These are phyloP conservation scores for Venturia oleaginea DNA, from an alignment of 2,329 filamentous ascomycete species.

Conservation along the genomic window DNA sequence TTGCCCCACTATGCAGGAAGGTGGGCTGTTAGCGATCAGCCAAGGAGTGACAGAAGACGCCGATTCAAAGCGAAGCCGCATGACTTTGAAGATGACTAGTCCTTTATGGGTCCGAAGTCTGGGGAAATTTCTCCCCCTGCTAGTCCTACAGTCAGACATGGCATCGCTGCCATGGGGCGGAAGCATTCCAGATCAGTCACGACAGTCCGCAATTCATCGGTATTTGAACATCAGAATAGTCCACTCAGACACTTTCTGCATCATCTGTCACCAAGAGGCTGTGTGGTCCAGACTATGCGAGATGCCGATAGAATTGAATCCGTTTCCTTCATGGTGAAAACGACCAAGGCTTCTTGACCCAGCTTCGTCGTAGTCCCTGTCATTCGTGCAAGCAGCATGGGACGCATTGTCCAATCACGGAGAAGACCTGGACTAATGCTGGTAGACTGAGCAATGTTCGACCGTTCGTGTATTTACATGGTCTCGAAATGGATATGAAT, in stretches of 20 bases:
- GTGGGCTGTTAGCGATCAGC: slow-evolving; percentile 3
- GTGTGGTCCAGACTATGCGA: neutral
- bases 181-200: slow-evolving; percentile 1
- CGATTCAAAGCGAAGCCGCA: slow-evolving; percentile 3
- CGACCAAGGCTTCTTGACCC: neutral
- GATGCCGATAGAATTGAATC: neutral
- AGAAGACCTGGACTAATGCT: neutral
- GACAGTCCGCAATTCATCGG: neutral
- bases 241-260: no score
- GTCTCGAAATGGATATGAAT: neutral
- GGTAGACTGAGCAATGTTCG: neutral
- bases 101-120: neutral
- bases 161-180: neutral
- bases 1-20: neutral
- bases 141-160: neutral
- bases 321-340: neutral
- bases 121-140: neutral
- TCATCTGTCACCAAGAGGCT: no score
- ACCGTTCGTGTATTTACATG: neutral
- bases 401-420: neutral
- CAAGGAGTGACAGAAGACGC: neutral
- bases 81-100: neutral
- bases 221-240: no score
- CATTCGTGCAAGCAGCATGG: neutral
- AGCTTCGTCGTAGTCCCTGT: neutral